Evolutionary conservation across 2,329 filamentous ascomycete species (phyloP), one percentile per base, ranked within the genome.

Genomic region (Claviceps cyperi): DNA sequence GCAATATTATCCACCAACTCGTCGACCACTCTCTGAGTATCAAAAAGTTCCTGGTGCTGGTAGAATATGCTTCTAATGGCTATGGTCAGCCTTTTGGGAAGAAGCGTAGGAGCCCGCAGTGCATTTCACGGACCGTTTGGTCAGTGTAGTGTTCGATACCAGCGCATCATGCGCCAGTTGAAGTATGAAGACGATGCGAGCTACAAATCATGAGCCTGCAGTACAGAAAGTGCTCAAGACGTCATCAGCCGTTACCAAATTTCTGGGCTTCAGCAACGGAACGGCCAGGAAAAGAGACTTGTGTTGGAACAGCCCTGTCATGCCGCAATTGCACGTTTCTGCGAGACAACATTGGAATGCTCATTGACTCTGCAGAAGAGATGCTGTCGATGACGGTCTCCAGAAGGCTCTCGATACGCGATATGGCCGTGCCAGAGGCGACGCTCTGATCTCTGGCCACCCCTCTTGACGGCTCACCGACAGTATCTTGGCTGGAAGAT

Each of bases 1-100:
- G 86, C 84, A 37, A 94, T 66, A 54, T 86, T 81, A 58, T 92
- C 84, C 0, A 92, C 77, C 44, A 86, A 78, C 32, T 73, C 72
- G 60, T 92, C 82, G 0, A 92, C 84, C 14, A 78, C 71, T 15
- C 65, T 61, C 61, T 92, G 87, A 47, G 72, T 80, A 19, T 74
- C 72, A 59, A 92, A 94, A 0, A 94, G 68, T 9, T 80, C 74
- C 4, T 82, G 78, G 56, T 89, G 76, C 57, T 86, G 80, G 60
- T 94, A 94, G 63, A 83, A 94, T 4, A 94, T 80, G 58, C 86
- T 85, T 53, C 86, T 91, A 2, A 19, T 13, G 32, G 5, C 36
- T 28, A 4, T 4, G 13, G 24, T 35, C 24, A 47, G 38, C n/a
- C 2, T 6, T 46, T 19, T 24, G 17, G 46, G 39, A 9, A 52